Evolutionary conservation across 78 protist species (phyloP), one percentile per base, ranked within the genome.

Genomic region (Neovahlkampfia damariscottae): DNA sequence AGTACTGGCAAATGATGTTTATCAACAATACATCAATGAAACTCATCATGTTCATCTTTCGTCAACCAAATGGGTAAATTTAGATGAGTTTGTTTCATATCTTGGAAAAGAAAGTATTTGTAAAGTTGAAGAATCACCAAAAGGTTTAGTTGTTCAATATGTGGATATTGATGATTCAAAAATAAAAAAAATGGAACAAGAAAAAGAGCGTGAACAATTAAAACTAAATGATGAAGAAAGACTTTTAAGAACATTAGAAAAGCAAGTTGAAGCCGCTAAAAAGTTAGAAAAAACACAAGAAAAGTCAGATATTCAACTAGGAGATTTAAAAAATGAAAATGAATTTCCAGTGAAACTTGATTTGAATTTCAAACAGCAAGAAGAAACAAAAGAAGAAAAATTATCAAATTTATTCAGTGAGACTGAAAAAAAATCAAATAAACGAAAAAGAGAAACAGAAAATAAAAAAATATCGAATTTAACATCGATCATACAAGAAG

Each of bases 21-120:
- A 77, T 68, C 7, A 62, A 4, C 4, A 9, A 28, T 77, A 77
- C 35, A 3, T 3, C 5, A 31, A 3, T 39, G 6, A 74, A 6
- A 3, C 19, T 10, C 6, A 69, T 72, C 76, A 74, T n/a, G 73
- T 71, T 8, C 40, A 68, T 8, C 38, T 77, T 6, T 19, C 8
- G 35, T 38, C 40, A 3, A 77, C 80, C 3, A 34, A 41, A 29
- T 77, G 80, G 80, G 8, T 3, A n/a, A 28, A 70, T 5, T 5
- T 77, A 50, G 76, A 2, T 27, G 80, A 67, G 3, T 77, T 77
- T 67, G 71, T 38, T n/a, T 9, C 40, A 27, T 7, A 34, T 37
- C 50, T 77, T 5, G 5, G 62, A 3, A 28, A 19, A 50, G 34
- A 50, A 50, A 19, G 62, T n/a, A 50, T 50, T n/a, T 50, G 62